Base-by-base conservation (phyloP, 371 early-diverging fungal species). In the Encephalitozoon romaleae region DNA sequence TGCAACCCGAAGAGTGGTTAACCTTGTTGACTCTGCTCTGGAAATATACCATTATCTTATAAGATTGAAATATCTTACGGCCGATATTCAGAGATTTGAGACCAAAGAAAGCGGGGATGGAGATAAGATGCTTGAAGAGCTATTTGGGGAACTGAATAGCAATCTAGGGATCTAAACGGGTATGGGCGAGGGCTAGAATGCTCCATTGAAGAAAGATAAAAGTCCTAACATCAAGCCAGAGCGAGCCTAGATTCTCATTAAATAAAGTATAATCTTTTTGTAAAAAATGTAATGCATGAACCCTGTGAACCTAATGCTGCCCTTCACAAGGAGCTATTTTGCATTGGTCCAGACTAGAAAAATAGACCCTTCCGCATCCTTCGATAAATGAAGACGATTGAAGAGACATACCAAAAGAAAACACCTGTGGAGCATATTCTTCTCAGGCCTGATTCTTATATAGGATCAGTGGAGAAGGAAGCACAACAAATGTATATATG, bases 341-440 rank as follows among this genome's bases (percentile, higher is more conserved):
- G 1, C 12, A n/a, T 59, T 28, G 32, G 0, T 34, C 32, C 11
- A 32, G 11, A n/a, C 18, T 38, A 34, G 18, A 59, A 59, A 59
- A 59, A 34, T 8, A 21, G 59, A 18, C 34, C 30, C 21, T 59
- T 34, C 18, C 5, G 28, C 11, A 59, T 59, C 59, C 59, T 59
- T 59, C 34, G 21, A 59, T 21, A 59, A 38, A 59, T 59, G 59
- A 86, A 84, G 67, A 82, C 90, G 0, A 85, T 94, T 55, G 95
- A 95, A 83, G 91, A 98, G 78, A 93, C 91, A 32, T 99, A 98
- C 82, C 94, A 96, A 81, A 96, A 94, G 82, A 96, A 95, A 83
- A 91, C 95, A 3, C 99, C 94, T 55, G 84, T 96, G 18, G 99
- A 99, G 84, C 99, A 99, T 80, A 94, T 99, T 59, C 84, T 99